phyloP scores from a whole-genome alignment of 495 filamentous ascomycete species.

The Tetracladium marchalianum region DNA sequence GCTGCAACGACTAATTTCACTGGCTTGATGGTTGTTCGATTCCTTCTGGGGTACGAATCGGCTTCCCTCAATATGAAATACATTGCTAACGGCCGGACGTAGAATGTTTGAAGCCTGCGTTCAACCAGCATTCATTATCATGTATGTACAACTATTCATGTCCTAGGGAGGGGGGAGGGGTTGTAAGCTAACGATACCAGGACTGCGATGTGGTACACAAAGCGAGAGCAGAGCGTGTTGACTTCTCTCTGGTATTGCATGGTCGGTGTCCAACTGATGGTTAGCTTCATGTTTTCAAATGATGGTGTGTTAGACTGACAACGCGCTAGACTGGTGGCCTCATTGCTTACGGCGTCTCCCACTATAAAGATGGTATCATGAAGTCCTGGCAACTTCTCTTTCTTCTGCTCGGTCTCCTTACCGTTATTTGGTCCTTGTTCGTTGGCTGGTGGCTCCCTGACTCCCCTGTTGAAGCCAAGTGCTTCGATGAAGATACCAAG shows the following conservation, averaged over 20 bases:
- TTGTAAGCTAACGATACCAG: background rate
- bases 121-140: constrained; percentile 13
- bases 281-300: background rate
- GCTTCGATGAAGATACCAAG: constrained; percentile 49
- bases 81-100: background rate
- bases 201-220: constrained; percentile 13
- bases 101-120: constrained; percentile 10
- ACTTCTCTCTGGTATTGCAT: constrained; percentile 39
- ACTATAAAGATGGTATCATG: constrained; percentile 24
- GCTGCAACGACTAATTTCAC: constrained; percentile 42
- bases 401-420: constrained; percentile 51
- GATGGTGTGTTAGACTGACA: constrained; percentile 16
- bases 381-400: constrained; percentile 41
- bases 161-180: background rate
- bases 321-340: constrained; percentile 37
- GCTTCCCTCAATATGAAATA: no score
- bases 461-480: constrained; percentile 59
- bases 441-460: constrained; percentile 60
- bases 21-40: constrained; percentile 40
- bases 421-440: constrained; percentile 34
- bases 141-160: background rate
- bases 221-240: constrained; percentile 4
- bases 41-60: constrained; percentile 38
- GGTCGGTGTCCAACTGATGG: constrained; percentile 14
- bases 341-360: constrained; percentile 19